Evolutionary conservation across 2,329 filamentous ascomycete species (phyloP).

Genomic region (Drechmeria coniospora): DNA sequence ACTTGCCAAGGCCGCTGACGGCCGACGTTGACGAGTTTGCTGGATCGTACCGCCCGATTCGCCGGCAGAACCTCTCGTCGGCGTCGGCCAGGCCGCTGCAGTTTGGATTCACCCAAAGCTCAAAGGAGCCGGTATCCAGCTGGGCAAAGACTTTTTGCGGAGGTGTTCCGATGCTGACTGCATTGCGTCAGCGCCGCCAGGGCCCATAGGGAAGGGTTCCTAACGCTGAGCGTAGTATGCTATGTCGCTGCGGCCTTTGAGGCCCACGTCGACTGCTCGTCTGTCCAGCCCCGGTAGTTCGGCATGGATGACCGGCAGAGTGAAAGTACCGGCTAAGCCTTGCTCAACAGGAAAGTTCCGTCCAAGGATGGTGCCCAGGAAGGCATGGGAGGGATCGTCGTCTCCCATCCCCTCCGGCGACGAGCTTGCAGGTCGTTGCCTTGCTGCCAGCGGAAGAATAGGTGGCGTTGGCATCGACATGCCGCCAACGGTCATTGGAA

Average conservation of each 20-base stretch:
- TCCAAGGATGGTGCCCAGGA: not conserved
- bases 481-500: not conserved
- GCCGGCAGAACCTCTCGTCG: slow-evolving; percentile 29
- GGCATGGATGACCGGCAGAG: slow-evolving; percentile 15
- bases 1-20: slow-evolving; percentile 18
- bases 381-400: not conserved
- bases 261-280: slow-evolving; percentile 25
- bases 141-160: slow-evolving; percentile 37
- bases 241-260: slow-evolving; percentile 36
- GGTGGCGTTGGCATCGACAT: no score
- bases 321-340: slow-evolving; percentile 8
- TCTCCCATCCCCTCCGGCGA: not conserved
- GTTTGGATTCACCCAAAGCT: slow-evolving; percentile 48
- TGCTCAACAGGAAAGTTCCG: slow-evolving; percentile 2
- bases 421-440: no score
- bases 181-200: not conserved
- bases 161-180: slow-evolving; percentile 36
- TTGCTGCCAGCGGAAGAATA: not conserved
- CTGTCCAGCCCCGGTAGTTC: slow-evolving; percentile 18
- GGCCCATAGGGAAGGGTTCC: slow-evolving; percentile 3
- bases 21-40: slow-evolving; percentile 23
- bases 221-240: slow-evolving; percentile 36
- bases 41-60: slow-evolving; percentile 28
- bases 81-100: slow-evolving; percentile 28
- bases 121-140: slow-evolving; percentile 44